Percentiles rank a stretch among this genome's conserved stretches.
These are phyloP conservation scores for Triangularia setosa DNA, from an alignment of 2,329 filamentous ascomycete genomes.

Conservation along the genomic window DNA sequence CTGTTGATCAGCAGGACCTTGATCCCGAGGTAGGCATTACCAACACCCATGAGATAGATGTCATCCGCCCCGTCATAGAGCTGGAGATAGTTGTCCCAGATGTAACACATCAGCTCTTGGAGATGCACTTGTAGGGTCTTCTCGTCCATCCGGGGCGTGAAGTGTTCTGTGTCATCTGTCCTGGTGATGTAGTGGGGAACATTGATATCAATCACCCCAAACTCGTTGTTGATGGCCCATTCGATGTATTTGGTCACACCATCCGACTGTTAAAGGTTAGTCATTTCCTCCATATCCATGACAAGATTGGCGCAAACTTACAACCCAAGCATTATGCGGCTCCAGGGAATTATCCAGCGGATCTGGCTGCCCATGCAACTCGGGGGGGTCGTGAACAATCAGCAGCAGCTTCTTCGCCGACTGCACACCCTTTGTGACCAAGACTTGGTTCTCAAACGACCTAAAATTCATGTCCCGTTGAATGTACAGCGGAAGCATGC, in stretches of 20 bases:
- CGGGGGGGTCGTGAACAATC: constrained; percentile 87
- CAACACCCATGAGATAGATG: constrained; percentile 82
- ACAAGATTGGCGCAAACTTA: constrained; percentile 45
- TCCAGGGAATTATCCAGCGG: constrained; percentile 69
- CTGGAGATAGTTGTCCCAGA: constrained; percentile 98
- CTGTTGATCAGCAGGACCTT: constrained; percentile 75
- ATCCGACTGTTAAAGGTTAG: constrained; percentile 62
- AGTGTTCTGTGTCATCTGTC: constrained; percentile 52
- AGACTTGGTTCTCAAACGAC: constrained; percentile 80
- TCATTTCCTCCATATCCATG: neutral
- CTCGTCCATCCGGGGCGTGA: constrained; percentile 43
- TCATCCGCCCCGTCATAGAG: constrained; percentile 65
- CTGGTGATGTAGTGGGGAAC: constrained; percentile 73
- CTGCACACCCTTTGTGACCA: constrained; percentile 71
- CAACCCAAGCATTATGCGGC: constrained; percentile 82
- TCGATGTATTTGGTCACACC: constrained; percentile 74
- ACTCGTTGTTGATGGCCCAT: constrained; percentile 73
- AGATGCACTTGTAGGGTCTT: constrained; percentile 54
- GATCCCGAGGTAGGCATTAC: constrained; percentile 81
- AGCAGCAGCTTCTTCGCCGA: constrained; percentile 67
- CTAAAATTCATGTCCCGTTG: constrained; percentile 68
- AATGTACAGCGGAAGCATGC: constrained; percentile 78
- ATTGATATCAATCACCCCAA: constrained; percentile 87
- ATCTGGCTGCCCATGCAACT: constrained; percentile 64
- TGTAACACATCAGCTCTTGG: constrained; percentile 73